Evolutionary conservation across 129 eudicot genomes (phyloP).

Genomic region (Gnaphalium uliginosum): DNA sequence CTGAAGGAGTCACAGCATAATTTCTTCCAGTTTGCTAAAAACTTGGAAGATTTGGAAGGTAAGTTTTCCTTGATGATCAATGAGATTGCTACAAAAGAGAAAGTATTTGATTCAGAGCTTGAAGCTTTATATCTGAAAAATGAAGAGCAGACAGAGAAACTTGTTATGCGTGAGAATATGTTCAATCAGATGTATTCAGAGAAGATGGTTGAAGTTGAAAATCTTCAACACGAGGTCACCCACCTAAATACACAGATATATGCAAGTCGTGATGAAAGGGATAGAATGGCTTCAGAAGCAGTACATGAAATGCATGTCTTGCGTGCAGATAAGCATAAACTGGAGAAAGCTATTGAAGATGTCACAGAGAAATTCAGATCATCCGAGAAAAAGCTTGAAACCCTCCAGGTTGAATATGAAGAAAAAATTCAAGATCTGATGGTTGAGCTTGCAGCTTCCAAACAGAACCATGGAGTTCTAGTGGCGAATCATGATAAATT

Average conservation of each 20-base stretch:
- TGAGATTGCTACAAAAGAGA: constrained; percentile 48
- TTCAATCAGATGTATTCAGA: constrained; percentile 42
- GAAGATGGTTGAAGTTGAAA: constrained; percentile 47
- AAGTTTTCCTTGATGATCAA: constrained; percentile 39
- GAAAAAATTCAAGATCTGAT: constrained; percentile 31
- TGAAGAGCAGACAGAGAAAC: constrained; percentile 44
- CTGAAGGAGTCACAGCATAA: constrained; percentile 42
- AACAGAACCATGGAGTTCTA: constrained; percentile 43
- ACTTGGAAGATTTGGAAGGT: constrained; percentile 48
- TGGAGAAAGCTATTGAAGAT: constrained; percentile 48
- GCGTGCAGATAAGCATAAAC: constrained; percentile 47
- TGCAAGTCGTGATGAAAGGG: constrained; percentile 44
- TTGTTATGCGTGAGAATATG: constrained; percentile 39
- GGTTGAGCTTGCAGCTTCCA: constrained; percentile 45
- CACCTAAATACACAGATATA: constrained; percentile 47
- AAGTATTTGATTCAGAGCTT: constrained; percentile 45
- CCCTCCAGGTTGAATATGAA: constrained; percentile 40
- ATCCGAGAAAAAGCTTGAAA: constrained; percentile 39
- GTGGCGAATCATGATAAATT: constrained; percentile 38
- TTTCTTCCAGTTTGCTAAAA: constrained; percentile 35
- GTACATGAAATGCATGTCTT: constrained; percentile 44
- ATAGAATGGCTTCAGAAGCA: constrained; percentile 43
- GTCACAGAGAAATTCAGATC: constrained; percentile 33
- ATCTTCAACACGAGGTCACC: constrained; percentile 47
- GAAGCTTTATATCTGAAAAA: constrained; percentile 39